phyloP scores from a whole-genome alignment of 495 filamentous ascomycete species.

The Trichoderma erinaceum region DNA sequence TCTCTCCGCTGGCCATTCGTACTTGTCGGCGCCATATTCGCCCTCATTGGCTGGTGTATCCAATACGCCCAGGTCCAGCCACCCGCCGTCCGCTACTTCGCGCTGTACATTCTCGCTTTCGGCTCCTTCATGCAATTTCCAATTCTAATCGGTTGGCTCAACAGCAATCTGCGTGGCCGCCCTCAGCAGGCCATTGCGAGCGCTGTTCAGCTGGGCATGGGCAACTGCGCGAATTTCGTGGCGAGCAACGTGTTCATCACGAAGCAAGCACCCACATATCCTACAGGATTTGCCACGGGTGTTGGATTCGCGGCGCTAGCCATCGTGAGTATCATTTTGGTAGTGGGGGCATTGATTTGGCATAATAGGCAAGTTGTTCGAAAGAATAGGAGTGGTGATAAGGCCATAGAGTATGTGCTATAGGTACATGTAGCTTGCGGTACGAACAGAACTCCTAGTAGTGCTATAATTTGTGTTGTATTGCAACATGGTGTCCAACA shows the following conservation, averaged over 20 bases:
- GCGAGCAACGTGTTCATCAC: slow-evolving; percentile 44
- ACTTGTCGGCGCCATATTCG: neutral
- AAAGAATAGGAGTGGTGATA: neutral
- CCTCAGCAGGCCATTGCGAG: slow-evolving; percentile 11
- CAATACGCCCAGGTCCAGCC: slow-evolving; percentile 8
- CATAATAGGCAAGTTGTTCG: neutral
- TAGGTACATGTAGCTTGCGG: neutral
- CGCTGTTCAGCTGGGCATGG: slow-evolving; percentile 12
- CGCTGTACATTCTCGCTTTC: slow-evolving; percentile 11
- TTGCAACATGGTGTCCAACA: too few species aligned
- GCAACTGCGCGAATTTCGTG: slow-evolving; percentile 53
- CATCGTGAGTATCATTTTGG: neutral
- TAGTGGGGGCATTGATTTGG: neutral
- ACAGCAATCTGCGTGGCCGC: neutral
- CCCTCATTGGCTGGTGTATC: slow-evolving; percentile 13
- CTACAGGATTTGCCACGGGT: slow-evolving; percentile 35
- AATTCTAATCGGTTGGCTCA: slow-evolving; percentile 2
- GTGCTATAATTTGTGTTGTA: too few species aligned
- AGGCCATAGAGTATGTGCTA: neutral
- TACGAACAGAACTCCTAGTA: neutral
- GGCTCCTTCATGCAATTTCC: slow-evolving; percentile 10
- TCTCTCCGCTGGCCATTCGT: slow-evolving; percentile 11
- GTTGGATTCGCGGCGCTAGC: slow-evolving; percentile 23
- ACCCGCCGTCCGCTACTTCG: slow-evolving; percentile 7
- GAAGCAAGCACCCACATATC: slow-evolving; percentile 42